Evolutionary conservation across 352 stramenopile genomes (phyloP).

Genomic region (Globisporangium spinosum): DNA sequence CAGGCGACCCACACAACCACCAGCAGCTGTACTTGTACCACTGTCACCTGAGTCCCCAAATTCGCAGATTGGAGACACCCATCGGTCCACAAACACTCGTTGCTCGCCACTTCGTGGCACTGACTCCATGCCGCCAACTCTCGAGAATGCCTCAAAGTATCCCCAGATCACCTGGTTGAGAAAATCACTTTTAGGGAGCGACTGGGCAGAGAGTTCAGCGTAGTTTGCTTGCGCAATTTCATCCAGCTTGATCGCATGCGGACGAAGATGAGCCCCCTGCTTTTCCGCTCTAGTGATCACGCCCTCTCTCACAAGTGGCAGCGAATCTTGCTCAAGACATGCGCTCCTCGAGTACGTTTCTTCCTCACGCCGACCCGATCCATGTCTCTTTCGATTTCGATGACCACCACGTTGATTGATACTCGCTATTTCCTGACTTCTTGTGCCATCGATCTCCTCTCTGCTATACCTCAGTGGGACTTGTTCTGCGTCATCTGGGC

Average conservation of each 20-base stretch:
- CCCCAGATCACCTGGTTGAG: background rate
- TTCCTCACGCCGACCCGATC: background rate
- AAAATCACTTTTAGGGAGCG: background rate
- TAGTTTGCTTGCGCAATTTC: background rate
- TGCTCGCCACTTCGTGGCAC: constrained; percentile 1
- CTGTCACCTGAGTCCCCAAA: background rate
- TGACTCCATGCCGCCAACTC: background rate
- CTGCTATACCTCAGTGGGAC: background rate
- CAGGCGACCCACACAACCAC: background rate
- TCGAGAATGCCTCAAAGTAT: constrained; percentile 5
- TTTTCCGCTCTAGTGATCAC: background rate
- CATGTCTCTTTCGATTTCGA: background rate
- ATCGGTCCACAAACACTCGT: background rate
- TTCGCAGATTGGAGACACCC: constrained; percentile 10
- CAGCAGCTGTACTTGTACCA: background rate
- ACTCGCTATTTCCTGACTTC: background rate
- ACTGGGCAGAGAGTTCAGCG: background rate
- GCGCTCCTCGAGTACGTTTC: background rate
- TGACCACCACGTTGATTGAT: background rate
- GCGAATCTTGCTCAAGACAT: background rate
- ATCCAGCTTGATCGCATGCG: background rate
- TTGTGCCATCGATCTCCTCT: background rate
- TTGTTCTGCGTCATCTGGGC: background rate
- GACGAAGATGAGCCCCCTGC: background rate
- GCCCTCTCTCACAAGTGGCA: too few species aligned